A percentile compares a stretch with the other conserved stretches of the same genome.
These are phyloP conservation scores for Tilletia walkeri DNA, from an alignment of 1,284 basidiomycete species.

Conservation along the genomic window DNA sequence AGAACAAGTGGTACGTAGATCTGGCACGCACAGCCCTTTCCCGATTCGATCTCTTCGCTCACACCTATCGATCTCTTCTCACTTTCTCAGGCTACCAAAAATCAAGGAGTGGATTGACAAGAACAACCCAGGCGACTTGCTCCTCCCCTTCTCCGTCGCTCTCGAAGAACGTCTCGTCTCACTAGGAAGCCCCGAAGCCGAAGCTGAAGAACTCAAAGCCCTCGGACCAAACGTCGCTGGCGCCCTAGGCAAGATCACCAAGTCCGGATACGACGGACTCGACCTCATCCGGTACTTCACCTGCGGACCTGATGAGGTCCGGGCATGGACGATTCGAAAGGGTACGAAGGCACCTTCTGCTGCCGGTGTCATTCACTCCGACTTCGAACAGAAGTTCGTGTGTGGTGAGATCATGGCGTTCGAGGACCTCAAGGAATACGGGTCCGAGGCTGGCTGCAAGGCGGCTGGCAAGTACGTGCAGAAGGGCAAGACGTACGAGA, in stretches of 20 bases:
- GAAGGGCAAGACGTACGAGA: slow-evolving; percentile 92
- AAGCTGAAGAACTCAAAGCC: slow-evolving; percentile 45
- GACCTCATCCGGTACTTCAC: slow-evolving; percentile 67
- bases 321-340: slow-evolving; percentile 90
- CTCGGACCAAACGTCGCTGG: slow-evolving; percentile 48
- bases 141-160: slow-evolving; percentile 96
- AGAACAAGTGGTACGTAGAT: slow-evolving; percentile 84
- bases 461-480: slow-evolving; percentile 93
- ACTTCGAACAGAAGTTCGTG: slow-evolving; percentile 98
- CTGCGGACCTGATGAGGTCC: slow-evolving; percentile 91
- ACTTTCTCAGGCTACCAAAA: slow-evolving; percentile 66
- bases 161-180: slow-evolving; percentile 84
- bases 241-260: slow-evolving; percentile 53
- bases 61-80: slow-evolving; percentile 59
- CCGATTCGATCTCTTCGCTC: slow-evolving; percentile 1
- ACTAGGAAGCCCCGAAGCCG: slow-evolving; percentile 46
- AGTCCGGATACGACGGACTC: slow-evolving; percentile 51
- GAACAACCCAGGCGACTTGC: slow-evolving; percentile 89
- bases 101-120: slow-evolving; percentile 99
- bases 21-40: slow-evolving; percentile 23
- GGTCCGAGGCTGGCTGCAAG: slow-evolving; percentile 85
- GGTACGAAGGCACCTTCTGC: slow-evolving; percentile 95
- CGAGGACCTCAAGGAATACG: slow-evolving; percentile 86
- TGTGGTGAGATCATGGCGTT: slow-evolving; percentile 98
- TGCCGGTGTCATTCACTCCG: slow-evolving; percentile 93